Evolutionary conservation across 768 basidiomycete genomes (phyloP).

Genomic region (Trametes sanguinea): DNA sequence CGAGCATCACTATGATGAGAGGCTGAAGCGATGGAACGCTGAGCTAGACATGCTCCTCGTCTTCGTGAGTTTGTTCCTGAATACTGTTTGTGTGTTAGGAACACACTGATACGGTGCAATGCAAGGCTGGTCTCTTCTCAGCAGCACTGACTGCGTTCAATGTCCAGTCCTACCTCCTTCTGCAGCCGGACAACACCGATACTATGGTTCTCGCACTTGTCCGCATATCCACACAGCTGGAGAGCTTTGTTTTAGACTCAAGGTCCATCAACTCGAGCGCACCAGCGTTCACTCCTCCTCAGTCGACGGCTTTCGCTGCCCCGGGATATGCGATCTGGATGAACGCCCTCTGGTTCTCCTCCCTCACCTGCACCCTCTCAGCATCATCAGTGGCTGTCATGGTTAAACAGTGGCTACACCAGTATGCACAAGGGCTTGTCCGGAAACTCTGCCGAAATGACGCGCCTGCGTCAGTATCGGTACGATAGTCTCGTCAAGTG

Average conservation of each 20-base stretch:
- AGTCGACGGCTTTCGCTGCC: neutral
- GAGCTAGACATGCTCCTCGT: conserved; percentile 23
- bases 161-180: conserved; percentile 14
- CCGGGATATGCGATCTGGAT: conserved; percentile 17
- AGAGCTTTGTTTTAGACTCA: neutral
- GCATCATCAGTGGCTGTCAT: conserved; percentile 28
- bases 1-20: conserved; percentile 10
- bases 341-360: conserved; percentile 30
- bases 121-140: conserved; percentile 24
- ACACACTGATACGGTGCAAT: too few species aligned
- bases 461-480: conserved; percentile 27
- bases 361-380: conserved; percentile 26
- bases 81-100: too few species aligned
- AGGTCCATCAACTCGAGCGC: neutral
- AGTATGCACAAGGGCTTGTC: conserved; percentile 15
- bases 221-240: conserved; percentile 14
- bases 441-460: conserved; percentile 20
- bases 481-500: conserved; percentile 27
- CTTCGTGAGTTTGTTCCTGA: conserved; percentile 13
- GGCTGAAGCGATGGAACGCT: conserved; percentile 16
- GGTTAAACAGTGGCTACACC: conserved; percentile 31
- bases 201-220: conserved; percentile 9
- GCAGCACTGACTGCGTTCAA: conserved; percentile 21
- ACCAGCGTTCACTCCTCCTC: neutral
- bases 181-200: conserved; percentile 10